phyloP scores from a whole-genome alignment of 352 stramenopile species.

The Thraustochytrium striatum region DNA sequence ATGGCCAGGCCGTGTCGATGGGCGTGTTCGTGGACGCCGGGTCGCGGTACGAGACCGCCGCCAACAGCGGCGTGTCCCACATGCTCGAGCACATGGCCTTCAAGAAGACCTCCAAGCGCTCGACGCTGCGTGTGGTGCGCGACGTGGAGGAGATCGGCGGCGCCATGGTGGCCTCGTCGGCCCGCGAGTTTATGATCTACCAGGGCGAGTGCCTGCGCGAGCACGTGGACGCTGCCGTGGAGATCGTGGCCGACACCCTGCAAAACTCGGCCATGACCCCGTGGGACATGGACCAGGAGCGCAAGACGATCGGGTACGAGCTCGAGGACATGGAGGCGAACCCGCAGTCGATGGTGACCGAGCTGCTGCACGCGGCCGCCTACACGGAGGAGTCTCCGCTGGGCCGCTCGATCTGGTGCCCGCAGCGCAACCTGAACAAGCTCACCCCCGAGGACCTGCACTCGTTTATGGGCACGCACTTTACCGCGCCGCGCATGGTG shows the following conservation, averaged over 20 bases:
- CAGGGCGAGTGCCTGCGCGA: slow-evolving; percentile 79
- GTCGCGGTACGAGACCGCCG: slow-evolving; percentile 39
- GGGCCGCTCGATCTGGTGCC: slow-evolving; percentile 71
- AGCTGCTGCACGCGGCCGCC: slow-evolving; percentile 77
- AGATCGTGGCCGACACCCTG: slow-evolving; percentile 78
- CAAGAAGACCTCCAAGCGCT: slow-evolving; percentile 28
- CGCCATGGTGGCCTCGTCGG: slow-evolving; percentile 15
- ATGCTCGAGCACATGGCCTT: slow-evolving; percentile 51
- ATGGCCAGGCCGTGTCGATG: slow-evolving; percentile 43
- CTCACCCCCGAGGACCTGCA: slow-evolving; percentile 69
- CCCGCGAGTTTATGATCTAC: slow-evolving; percentile 84
- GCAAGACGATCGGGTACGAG: slow-evolving; percentile 78
- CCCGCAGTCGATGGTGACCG: slow-evolving; percentile 59
- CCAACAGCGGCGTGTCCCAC: slow-evolving; percentile 45
- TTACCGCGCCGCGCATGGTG: slow-evolving; percentile 78
- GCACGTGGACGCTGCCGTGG: slow-evolving; percentile 75
- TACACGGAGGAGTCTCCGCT: slow-evolving; percentile 69
- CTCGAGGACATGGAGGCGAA: slow-evolving; percentile 77
- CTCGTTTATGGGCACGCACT: slow-evolving; percentile 68
- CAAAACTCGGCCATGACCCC: slow-evolving; percentile 65
- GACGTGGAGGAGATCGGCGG: slow-evolving; percentile 40
- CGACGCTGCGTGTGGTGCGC: slow-evolving; percentile 27
- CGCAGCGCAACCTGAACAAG: slow-evolving; percentile 68
- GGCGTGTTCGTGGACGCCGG: slow-evolving; percentile 48
- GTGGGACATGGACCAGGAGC: slow-evolving; percentile 53